Evolutionary conservation across 495 filamentous ascomycete species (phyloP).

Genomic region (Aspergillus baeticus): DNA sequence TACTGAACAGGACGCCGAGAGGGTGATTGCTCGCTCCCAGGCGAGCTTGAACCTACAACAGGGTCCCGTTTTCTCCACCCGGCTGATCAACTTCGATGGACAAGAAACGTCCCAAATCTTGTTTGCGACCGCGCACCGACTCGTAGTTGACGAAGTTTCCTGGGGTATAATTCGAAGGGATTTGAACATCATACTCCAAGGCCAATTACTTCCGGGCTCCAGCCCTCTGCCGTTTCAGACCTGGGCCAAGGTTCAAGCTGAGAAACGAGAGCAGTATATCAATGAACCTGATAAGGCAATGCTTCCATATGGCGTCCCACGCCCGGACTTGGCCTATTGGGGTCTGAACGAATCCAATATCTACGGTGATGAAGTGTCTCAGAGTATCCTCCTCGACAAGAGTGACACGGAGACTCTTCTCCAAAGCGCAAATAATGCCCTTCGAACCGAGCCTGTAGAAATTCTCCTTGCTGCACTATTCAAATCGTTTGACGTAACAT

Average conservation of each 20-base stretch:
- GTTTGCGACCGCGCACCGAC: conserved; percentile 12
- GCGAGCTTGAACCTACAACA: conserved; percentile 2
- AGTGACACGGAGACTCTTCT: conserved; percentile 31
- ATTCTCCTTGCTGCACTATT: conserved; percentile 42
- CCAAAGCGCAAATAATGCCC: conserved; percentile 21
- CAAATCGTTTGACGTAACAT: conserved; percentile 34
- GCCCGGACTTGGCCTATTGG: conserved; percentile 11
- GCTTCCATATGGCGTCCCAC: neutral
- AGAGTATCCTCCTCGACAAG: conserved; percentile 22
- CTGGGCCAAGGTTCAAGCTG: neutral
- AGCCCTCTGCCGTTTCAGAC: neutral
- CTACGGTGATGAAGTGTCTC: neutral
- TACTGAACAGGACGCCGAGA: neutral
- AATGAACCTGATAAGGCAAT: neutral
- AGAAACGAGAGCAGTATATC: neutral
- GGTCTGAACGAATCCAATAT: conserved; percentile 1
- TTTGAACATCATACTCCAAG: neutral
- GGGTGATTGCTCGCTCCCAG: neutral
- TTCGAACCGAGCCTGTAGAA: conserved; percentile 43
- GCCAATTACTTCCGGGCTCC: neutral
- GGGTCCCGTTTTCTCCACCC: conserved; percentile 10
- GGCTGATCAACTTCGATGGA: neutral
- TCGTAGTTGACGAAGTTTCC: conserved; percentile 11
- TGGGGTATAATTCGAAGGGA: conserved; percentile 13
- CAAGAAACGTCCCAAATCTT: neutral